Conservation (phyloP, 257 asterid genomes). For the Solanum bulbocastanum region DNA sequence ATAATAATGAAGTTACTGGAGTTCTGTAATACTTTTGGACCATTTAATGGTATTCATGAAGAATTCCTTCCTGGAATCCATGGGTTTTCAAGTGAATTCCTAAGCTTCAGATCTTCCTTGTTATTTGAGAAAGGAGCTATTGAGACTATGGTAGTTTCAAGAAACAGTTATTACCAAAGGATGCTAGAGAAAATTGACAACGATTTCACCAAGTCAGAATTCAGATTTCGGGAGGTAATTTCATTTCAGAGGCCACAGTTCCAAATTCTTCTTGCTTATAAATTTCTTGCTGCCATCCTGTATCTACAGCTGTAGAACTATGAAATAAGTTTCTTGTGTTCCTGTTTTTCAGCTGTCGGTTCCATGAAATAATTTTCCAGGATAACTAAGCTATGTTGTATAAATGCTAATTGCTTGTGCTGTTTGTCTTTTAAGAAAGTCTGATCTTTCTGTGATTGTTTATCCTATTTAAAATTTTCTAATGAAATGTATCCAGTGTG, state of each 20-base stretch:
- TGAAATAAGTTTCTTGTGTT: background rate
- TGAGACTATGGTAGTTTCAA: conserved; percentile 42
- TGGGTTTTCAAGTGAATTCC: conserved; percentile 43
- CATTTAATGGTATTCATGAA: conserved; percentile 32
- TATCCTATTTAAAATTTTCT: background rate
- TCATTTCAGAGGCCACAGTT: background rate
- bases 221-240: conserved; percentile 57
- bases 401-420: background rate
- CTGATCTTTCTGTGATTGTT: background rate
- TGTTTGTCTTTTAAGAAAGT: background rate
- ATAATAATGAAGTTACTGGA: conserved; percentile 76
- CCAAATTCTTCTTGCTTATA: background rate
- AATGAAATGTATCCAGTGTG: background rate
- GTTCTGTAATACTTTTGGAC: conserved; percentile 39
- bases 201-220: conserved; percentile 43
- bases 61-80: conserved; percentile 60
- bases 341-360: background rate
- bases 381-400: background rate
- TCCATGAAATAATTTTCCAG: background rate
- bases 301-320: background rate
- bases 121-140: conserved; percentile 65
- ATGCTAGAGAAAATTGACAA: conserved; percentile 67
- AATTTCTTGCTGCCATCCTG: background rate
- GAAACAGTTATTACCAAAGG: conserved; percentile 55
- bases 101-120: conserved; percentile 50